Evolutionary conservation across 768 basidiomycete species (phyloP), one percentile per base, ranked within the genome.

Genomic region (Suillus luteus): DNA sequence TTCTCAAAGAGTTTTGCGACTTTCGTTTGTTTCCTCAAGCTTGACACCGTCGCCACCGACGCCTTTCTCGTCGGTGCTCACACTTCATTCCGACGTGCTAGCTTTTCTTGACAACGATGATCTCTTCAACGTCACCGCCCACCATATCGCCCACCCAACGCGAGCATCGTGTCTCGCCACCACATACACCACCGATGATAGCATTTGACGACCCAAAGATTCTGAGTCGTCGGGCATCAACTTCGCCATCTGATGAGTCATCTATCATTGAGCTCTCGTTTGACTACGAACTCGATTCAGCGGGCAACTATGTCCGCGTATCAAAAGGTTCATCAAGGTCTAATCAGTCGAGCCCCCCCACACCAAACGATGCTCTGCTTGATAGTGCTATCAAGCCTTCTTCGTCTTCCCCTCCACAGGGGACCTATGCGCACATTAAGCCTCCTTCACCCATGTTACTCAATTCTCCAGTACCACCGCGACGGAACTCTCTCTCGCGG

Each of bases 401-500:
- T 57, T 59, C 72, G 0, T 63, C 71, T 24, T 75, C 72, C 12
- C 63, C 75, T 2, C 72, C 75, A 37, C 64, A 67, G 22, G 65
- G 65, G 64, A 59, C 64, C 37, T 65, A 73, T 46, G 49, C 62
- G 62, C 52, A 70, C 55, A 59, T 60, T 55, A 76, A 74, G 63
- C 70, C 75, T 27, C 71, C 73, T 12, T 74, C 77, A 19, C 74
- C 83, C 8, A 75, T 74, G 27, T 63, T 77, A 19, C 71, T 78
- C 55, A 71, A 75, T 62, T 81, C 82, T 37, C 79, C 79, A 1
- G 67, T 76, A 22, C 79, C 78, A 7, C 65, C 77, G 24, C 70
- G 78, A 58, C 81, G 85, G 61, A 71, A 78, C 22, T 84, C 88
- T 0, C 80, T 91, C 35, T 84, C 88, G 5, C 86, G 86, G 52